Conservation (phyloP, 805 yeast genomes). For the Helenozyma baotianmanensis region DNA sequence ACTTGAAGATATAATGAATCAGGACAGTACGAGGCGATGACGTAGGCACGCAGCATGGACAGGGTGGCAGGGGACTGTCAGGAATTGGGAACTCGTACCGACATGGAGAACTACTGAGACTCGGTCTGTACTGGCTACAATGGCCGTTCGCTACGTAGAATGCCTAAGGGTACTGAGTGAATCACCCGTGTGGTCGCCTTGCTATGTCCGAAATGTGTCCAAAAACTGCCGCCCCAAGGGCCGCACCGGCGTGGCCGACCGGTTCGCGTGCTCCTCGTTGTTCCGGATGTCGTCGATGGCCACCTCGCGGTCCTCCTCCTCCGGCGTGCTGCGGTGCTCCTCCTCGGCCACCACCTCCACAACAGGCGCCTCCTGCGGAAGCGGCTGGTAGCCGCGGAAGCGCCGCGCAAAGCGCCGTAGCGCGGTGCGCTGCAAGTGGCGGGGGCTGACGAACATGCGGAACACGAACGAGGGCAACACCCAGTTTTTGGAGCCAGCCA, state of each 20-base stretch:
- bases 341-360: slow-evolving; percentile 2
- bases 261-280: slow-evolving; percentile 8
- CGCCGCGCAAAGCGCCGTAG: slow-evolving; percentile 3
- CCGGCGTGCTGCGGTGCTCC: background rate
- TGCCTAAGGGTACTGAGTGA: too few species aligned
- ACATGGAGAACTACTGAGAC: too few species aligned
- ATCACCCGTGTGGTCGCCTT: too few species aligned
- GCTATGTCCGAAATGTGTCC: slow-evolving; percentile 51
- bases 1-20: slow-evolving; percentile 15
- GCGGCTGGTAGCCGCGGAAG: slow-evolving; percentile 9
- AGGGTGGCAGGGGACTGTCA: too few species aligned
- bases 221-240: slow-evolving; percentile 58
- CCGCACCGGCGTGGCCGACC: slow-evolving; percentile 58
- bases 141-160: too few species aligned
- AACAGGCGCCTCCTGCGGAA: slow-evolving; percentile 3
- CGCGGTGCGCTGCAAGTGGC: slow-evolving; percentile 7
- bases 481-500: slow-evolving; percentile 40
- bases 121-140: too few species aligned
- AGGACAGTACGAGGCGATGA: too few species aligned
- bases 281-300: slow-evolving; percentile 16
- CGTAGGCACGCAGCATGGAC: too few species aligned
- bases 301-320: slow-evolving; percentile 21
- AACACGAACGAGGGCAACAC: slow-evolving; percentile 25
- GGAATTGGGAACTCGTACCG: too few species aligned
- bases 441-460: slow-evolving; percentile 26